Percentiles rank a stretch among this genome's conserved stretches.
Conservation (phyloP, 164 flowering plant species). For the Pachysandra terminalis region DNA sequence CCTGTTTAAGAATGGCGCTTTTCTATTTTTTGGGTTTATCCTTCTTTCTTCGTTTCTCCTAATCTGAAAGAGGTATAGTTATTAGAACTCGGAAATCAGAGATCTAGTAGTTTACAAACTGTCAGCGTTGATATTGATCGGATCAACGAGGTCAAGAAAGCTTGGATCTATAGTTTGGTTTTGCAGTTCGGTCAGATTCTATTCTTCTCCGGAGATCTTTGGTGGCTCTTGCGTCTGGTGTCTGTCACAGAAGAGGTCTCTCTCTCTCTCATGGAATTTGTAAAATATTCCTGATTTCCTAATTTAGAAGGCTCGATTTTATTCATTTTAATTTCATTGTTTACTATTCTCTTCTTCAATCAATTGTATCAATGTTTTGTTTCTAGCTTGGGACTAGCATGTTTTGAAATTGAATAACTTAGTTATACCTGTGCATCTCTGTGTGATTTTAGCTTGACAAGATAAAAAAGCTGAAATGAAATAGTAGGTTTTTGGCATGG, state of each 20-base stretch:
- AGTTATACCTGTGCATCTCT: too few species aligned
- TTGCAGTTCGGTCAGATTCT: background rate
- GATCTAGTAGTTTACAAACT: background rate
- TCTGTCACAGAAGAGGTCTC: background rate
- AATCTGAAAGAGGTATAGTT: conserved; percentile 1
- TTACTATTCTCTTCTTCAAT: background rate
- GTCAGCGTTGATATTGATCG: conserved; percentile 1
- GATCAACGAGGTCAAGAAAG: conserved; percentile 3
- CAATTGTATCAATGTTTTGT: background rate
- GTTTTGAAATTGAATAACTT: too few species aligned
- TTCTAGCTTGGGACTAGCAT: background rate
- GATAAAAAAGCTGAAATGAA: too few species aligned
- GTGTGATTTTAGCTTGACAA: background rate
- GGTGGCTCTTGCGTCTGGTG: background rate
- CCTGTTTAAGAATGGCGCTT: background rate
- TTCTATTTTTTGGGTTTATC: conserved; percentile 6
- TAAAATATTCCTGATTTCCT: too few species aligned
- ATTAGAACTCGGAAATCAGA: background rate
- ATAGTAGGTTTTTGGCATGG: too few species aligned
- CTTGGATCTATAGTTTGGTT: background rate
- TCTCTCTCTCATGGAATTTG: too few species aligned
- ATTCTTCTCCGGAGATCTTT: background rate
- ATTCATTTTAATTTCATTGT: too few species aligned
- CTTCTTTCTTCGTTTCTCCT: background rate
- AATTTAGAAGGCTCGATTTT: too few species aligned